Conservation (phyloP, 805 yeast genomes). For the Starmerella tilneyi region DNA sequence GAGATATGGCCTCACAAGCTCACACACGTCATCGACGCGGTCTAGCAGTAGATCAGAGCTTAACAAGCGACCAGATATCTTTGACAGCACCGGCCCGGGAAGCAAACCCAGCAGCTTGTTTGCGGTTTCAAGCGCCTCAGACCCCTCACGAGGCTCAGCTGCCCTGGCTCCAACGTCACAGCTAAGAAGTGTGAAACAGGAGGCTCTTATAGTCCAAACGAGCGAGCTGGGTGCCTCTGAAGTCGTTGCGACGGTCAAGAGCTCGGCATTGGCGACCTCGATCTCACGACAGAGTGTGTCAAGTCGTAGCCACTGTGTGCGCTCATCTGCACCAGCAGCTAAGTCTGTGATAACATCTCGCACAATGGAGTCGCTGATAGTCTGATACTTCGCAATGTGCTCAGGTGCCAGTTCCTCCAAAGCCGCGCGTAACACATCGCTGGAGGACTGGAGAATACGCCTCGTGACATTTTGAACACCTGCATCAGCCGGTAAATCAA, state of each 20-base stretch:
- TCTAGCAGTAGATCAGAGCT: conserved; percentile 10
- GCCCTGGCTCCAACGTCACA: not conserved
- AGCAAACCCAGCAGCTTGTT: conserved; percentile 1
- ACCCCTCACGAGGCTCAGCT: not conserved
- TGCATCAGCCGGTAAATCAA: conserved; percentile 9
- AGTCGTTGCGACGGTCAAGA: conserved; percentile 39
- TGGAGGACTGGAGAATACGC: not conserved
- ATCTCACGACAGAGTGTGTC: conserved; percentile 65
- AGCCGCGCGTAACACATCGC: conserved; percentile 1
- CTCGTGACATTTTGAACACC: not conserved
- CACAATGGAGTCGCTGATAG: not conserved
- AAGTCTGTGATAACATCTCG: not conserved
- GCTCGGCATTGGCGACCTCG: conserved; percentile 49
- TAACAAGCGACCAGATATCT: conserved; percentile 5
- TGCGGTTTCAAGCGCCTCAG: conserved; percentile 6
- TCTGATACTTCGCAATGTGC: not conserved
- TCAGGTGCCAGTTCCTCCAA: not conserved
- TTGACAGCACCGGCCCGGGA: not conserved
- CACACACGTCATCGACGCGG: conserved; percentile 10
- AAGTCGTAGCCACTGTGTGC: conserved; percentile 56
- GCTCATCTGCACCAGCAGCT: conserved; percentile 26
- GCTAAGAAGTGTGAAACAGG: conserved; percentile 11
- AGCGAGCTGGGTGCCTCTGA: conserved; percentile 4
- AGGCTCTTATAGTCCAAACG: conserved; percentile 19
- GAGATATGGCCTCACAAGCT: conserved; percentile 4